Base-by-base conservation (phyloP, 495 filamentous ascomycete species). In the Penicillium herquei region DNA sequence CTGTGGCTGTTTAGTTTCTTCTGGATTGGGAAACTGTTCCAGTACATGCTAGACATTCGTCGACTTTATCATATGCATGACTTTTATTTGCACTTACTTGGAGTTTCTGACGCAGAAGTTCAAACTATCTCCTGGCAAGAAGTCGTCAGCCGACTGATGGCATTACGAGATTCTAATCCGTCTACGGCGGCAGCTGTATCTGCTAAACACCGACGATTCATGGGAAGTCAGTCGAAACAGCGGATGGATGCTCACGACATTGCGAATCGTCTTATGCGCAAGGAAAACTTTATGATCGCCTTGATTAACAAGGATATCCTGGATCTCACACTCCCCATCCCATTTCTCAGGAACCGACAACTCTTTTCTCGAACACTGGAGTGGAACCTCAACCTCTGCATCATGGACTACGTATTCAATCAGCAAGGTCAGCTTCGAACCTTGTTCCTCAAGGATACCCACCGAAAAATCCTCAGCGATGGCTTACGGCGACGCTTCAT, bases 111-210 rank as follows among this genome's bases (percentile, higher is more conserved):
- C 61, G 76, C 83, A 17, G 95, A 98, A 56, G 95, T 98, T 65
- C 95, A 98, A 71, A 96, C 92, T 0, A 87, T 98, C 33, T 90
- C 91, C 7, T 98, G 94, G 94, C 91, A 97, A 67, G 88, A 95
- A 55, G 82, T 98, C 34, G 93, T 98, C 41, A 87, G 84, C 35
- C 87, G 92, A 43, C 76, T 98, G 51, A 97, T 97, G 87, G 79
- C 82, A 12, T 71, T 98, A 7, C 78, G 95, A 62, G 92, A 98
- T 69, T 79, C 87, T 35, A 98, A 98, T 62, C 84, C 91, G 26
- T 81, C 84, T 41, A 96, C 92, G 13, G 89, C 91, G 3, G 83
- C 83, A 12, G 81, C 82, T 11, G 65, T 87, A n/a, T 78, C 80
- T 44, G 71, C 83, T 6, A 73, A 74, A 42, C 81, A 84, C 59